Conservation (phyloP, 139 green algal species). For the Chlorella sorokiniana region DNA sequence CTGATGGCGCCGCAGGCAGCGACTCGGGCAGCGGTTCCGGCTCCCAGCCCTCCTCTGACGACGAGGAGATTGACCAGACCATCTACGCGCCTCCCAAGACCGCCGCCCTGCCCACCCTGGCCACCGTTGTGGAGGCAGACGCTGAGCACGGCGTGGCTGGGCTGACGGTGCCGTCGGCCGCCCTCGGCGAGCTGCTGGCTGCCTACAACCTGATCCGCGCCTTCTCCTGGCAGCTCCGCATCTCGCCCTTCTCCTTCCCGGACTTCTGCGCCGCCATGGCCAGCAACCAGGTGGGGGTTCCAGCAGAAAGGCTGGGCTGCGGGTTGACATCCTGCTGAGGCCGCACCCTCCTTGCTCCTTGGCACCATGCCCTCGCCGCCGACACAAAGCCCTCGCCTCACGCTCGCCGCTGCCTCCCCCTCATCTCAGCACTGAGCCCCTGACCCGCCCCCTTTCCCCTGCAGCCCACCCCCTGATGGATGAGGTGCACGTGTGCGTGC, state of each 20-base stretch:
- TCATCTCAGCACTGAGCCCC: not conserved
- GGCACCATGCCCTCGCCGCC: too few relatives aligned
- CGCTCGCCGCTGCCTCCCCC: not conserved
- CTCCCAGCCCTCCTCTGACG: not conserved
- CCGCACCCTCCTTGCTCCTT: too few relatives aligned
- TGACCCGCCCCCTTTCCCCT: not conserved
- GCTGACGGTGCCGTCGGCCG: conserved; percentile 21
- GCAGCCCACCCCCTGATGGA: conserved; percentile 57
- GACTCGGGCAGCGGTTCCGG: not conserved
- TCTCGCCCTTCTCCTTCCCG: conserved; percentile 72
- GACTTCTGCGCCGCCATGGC: conserved; percentile 53
- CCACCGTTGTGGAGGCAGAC: not conserved
- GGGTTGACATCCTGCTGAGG: too few relatives aligned
- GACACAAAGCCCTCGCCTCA: not conserved
- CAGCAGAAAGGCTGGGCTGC: not conserved
- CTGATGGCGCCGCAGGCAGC: not conserved
- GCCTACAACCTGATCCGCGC: conserved; percentile 70
- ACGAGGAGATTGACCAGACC: conserved; percentile 21
- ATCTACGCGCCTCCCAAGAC: conserved; percentile 10
- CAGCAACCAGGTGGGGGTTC: not conserved
- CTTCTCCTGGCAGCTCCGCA: conserved; percentile 82
- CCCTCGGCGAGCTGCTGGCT: conserved; percentile 50
- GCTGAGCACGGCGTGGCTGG: conserved; percentile 3
- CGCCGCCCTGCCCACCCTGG: not conserved
- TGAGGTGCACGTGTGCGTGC: conserved; percentile 62